Base-by-base conservation (phyloP, 208 protist genomes). In the Porcisia hertigi region DNA sequence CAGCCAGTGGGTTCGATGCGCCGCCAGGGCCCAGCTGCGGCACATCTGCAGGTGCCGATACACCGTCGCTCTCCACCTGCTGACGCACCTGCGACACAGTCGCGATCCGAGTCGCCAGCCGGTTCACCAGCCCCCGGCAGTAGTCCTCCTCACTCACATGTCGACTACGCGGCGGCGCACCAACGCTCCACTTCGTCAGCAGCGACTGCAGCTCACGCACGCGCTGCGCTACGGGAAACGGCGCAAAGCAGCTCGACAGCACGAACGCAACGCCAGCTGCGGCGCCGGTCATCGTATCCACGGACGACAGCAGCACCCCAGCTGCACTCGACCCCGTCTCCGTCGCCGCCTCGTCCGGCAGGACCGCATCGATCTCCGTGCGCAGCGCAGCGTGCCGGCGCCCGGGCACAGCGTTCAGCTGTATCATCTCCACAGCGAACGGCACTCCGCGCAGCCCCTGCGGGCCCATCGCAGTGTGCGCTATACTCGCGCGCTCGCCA, bases 351-450 rank as follows among this genome's bases (percentile, higher is more conserved):
- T 84, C 64, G 34, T 83, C 77, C 18, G 80, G 75, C 34, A 86
- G 59, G 18, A 76, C 55, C 12, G 76, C 81, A 36, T 88, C 87
- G 41, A 83, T 78, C 69, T 92, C 88, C 25, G 85, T 86, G 1
- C 88, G 88, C 77, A 92, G 76, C 34, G 64, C 43, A 53, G 80
- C 77, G 79, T 83, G 86, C 47, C 66, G 58, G 59, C 88, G 88
- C 8, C 85, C 88, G 7, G 75, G 77, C 70, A 89, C 80, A 3
- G 78, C 64, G 73, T 90, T 80, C 71, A 92, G 79, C 81, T 92
- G 85, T 77, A 83, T 90, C 82, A 92, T 89, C 76, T 85, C 85
- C n/a, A n/a, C n/a, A n/a, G n/a, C n/a, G n/a, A n/a, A n/a, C n/a
- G n/a, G n/a, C n/a, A n/a, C n/a, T n/a, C n/a, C n/a, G n/a, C n/a